These are phyloP conservation scores for Russula virescens DNA, from an alignment of 768 basidiomycete genomes.

Conservation along the genomic window DNA sequence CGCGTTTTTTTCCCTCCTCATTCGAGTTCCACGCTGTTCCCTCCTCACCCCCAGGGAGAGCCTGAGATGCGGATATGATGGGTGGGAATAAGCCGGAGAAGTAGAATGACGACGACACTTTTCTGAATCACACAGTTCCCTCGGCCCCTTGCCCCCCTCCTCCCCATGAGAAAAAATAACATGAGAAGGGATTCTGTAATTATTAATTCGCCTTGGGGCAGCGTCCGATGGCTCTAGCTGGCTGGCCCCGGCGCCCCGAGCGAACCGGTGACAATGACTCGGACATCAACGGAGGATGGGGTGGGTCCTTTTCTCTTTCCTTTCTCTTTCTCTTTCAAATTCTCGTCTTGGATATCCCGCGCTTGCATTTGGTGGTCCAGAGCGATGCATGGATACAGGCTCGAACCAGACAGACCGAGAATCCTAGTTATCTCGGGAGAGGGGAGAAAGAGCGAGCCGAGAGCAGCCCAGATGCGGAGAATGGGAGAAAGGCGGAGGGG, in stretches of 20 bases:
- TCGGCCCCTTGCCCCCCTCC: too few relatives aligned
- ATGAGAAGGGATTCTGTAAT: neutral
- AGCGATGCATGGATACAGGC: neutral
- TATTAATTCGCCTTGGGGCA: neutral
- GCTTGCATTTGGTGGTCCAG: neutral
- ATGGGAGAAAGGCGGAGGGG: too few relatives aligned
- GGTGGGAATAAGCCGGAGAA: neutral
- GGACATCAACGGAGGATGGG: neutral
- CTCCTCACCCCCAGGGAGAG: neutral
- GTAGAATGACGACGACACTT: neutral
- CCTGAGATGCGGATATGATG: neutral
- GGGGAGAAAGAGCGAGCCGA: too few relatives aligned
- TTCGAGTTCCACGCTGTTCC: too few relatives aligned
- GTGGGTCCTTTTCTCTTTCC: neutral
- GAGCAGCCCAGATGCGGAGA: too few relatives aligned
- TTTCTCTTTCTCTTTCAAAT: too few relatives aligned
- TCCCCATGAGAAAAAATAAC: neutral
- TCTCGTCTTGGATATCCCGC: neutral
- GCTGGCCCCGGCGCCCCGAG: too few relatives aligned
- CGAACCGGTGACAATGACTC: neutral
- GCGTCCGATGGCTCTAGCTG: too few relatives aligned
- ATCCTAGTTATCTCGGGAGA: too few relatives aligned
- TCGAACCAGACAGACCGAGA: too few relatives aligned
- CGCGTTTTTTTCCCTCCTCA: neutral
- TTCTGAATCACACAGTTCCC: too few relatives aligned